phyloP scores from a whole-genome alignment of 768 basidiomycete genomes.

The Lentinula guzmanii region DNA sequence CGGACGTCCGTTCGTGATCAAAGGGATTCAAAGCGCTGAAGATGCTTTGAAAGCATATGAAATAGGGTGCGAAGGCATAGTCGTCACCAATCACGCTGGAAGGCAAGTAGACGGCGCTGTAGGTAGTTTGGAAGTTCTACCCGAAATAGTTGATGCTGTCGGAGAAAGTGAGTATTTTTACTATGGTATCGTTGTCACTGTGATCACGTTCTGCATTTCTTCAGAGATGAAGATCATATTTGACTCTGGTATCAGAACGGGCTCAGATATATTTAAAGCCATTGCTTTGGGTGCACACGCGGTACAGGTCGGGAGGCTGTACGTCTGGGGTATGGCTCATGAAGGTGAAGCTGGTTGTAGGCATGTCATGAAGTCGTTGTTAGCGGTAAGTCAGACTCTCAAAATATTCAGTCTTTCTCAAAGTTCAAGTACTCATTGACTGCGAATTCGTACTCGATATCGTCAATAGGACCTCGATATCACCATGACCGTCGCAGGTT shows the following conservation, averaged over 20 bases:
- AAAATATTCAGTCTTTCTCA: too few relatives aligned
- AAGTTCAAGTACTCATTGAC: too few relatives aligned
- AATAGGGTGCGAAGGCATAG: slow-evolving; percentile 45
- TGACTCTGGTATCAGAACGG: slow-evolving; percentile 49
- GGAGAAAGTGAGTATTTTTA: slow-evolving; percentile 32
- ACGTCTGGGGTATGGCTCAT: slow-evolving; percentile 47
- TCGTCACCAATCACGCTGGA: slow-evolving; percentile 53
- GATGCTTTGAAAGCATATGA: slow-evolving; percentile 44
- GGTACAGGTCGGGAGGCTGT: slow-evolving; percentile 43
- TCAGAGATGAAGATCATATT: slow-evolving; percentile 44
- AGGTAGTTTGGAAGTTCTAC: slow-evolving; percentile 41
- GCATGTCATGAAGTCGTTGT: slow-evolving; percentile 47
- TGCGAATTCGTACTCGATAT: neutral
- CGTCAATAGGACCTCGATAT: slow-evolving; percentile 30
- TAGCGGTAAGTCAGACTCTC: slow-evolving; percentile 27
- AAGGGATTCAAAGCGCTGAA: slow-evolving; percentile 43
- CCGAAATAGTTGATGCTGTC: slow-evolving; percentile 45
- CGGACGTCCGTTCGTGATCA: slow-evolving; percentile 47
- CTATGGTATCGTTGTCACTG: neutral
- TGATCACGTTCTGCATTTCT: neutral
- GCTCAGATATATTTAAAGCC: slow-evolving; percentile 51
- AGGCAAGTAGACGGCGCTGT: slow-evolving; percentile 54
- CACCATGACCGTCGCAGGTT: slow-evolving; percentile 37
- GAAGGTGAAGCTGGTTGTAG: slow-evolving; percentile 45
- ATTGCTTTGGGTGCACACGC: slow-evolving; percentile 49